phyloP scores from a whole-genome alignment of 208 protist genomes.

The Tritrichomonas musculus region DNA sequence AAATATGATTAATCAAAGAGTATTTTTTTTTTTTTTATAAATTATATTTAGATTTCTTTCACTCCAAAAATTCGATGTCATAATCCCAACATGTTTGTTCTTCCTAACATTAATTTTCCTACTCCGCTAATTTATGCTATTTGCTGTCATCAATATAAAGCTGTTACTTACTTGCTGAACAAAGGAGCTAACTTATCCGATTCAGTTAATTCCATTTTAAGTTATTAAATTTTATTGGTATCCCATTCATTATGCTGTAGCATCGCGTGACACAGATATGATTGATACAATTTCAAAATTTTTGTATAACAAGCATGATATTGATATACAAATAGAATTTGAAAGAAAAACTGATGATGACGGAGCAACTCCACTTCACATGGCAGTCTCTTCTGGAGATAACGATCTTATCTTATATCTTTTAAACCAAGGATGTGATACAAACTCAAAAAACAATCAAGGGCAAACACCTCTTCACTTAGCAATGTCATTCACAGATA shows the following conservation, averaged over 20 bases:
- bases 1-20: constrained; percentile 5
- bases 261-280: neutral
- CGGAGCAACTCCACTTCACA: neutral
- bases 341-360: neutral
- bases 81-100: neutral
- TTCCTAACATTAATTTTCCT: neutral
- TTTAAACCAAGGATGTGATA: neutral
- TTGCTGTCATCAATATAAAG: neutral
- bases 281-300: constrained; percentile 28
- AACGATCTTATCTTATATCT: neutral
- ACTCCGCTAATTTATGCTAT: constrained; percentile 26
- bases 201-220: neutral
- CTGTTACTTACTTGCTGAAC: neutral
- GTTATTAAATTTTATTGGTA: constrained; percentile 11
- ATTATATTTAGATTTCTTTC: constrained; percentile 3
- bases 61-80: neutral
- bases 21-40: neutral
- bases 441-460: neutral
- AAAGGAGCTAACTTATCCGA: neutral
- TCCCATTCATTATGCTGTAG: constrained; percentile 25
- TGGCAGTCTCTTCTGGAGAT: neutral
- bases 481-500: neutral
- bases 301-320: neutral
- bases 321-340: neutral
- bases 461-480: neutral